Base-by-base conservation (phyloP, 2,329 filamentous ascomycete species). In the Epichloe bromicola region DNA sequence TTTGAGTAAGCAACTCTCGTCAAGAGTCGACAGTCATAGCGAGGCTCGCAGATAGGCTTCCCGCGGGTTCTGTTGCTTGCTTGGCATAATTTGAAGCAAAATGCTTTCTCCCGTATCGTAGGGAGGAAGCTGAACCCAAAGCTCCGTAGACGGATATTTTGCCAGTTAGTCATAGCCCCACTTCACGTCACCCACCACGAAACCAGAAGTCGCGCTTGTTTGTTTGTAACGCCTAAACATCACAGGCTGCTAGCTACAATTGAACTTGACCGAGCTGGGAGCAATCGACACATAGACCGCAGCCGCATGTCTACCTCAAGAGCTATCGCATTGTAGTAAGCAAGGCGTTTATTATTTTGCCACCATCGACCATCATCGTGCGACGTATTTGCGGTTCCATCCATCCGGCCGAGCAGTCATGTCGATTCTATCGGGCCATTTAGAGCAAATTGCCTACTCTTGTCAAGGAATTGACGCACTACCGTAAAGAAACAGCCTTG, bases 371-470 rank as follows among this genome's bases (percentile, higher is more conserved):
- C 8, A 19, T 14, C 33, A n/a, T 14, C 33, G 17, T 7, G 39
- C 41, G 15, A 26, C 41, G 41, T 23, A 12, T 30, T 7, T 17
- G 12, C 33, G 39, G 45, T 38, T 48, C 19, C 3, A 39, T n/a
- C 33, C 14, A 38, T 37, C 34, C 48, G 33, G 26, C n/a, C 8
- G n/a, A 40, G 51, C 41, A 33, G 20, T 19, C 44, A 88, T 88
- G 85, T 79, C 84, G 26, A 74, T 86, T 23, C 74, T 90, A 26
- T 74, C 76, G 7, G 79, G 74, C 39, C 85, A 90, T 63, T 75
- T 90, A 26, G 85, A 88, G 70, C 85, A 89, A 65, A 89, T 90
- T 52, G 71, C 77, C 48, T 76, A 84, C 58, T 88, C 83, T n/a
- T 85, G 86, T 55, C 79, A 83, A 65, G 83, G 84, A 52, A 89